Conservation (phyloP, 768 basidiomycete genomes). For the Termitomyces sp. region DNA sequence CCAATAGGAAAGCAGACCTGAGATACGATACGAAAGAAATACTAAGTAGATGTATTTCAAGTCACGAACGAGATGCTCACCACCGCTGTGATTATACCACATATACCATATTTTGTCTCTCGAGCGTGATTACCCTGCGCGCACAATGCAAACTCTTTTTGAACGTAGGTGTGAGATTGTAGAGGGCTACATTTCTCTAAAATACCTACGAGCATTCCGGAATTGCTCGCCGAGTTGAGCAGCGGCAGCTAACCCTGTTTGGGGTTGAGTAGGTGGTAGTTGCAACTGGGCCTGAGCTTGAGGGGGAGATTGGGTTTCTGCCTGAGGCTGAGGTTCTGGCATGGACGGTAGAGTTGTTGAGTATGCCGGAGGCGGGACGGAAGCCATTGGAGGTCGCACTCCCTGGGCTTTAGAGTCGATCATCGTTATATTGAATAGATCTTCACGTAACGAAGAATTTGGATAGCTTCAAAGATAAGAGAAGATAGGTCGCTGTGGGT, state of each 20-base stretch:
- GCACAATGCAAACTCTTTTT: slow-evolving; percentile 12
- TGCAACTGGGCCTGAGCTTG: not conserved
- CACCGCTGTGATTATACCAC: slow-evolving; percentile 13
- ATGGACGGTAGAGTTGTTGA: not conserved
- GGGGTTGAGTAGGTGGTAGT: not conserved
- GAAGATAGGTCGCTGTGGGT: not conserved
- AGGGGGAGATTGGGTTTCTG: not conserved
- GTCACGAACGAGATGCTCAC: slow-evolving; percentile 1
- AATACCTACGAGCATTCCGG: slow-evolving; percentile 9
- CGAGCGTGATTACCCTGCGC: slow-evolving; percentile 9
- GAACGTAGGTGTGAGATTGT: not conserved
- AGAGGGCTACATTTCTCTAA: not conserved
- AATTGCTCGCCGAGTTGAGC: slow-evolving; percentile 13
- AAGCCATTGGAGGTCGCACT: not conserved
- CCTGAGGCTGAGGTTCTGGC: not conserved
- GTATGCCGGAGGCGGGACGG: not conserved
- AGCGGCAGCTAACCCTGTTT: not conserved
- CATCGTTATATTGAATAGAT: not conserved
- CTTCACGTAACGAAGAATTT: not conserved
- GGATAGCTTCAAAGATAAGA: not conserved
- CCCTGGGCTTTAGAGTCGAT: not conserved
- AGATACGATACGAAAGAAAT: not conserved
- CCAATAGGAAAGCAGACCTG: slow-evolving; percentile 14
- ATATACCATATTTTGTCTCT: slow-evolving; percentile 11
- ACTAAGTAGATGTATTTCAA: not conserved